Evolutionary conservation across 2,329 filamentous ascomycete species (phyloP).

Genomic region (Penicillium oxalicum): DNA sequence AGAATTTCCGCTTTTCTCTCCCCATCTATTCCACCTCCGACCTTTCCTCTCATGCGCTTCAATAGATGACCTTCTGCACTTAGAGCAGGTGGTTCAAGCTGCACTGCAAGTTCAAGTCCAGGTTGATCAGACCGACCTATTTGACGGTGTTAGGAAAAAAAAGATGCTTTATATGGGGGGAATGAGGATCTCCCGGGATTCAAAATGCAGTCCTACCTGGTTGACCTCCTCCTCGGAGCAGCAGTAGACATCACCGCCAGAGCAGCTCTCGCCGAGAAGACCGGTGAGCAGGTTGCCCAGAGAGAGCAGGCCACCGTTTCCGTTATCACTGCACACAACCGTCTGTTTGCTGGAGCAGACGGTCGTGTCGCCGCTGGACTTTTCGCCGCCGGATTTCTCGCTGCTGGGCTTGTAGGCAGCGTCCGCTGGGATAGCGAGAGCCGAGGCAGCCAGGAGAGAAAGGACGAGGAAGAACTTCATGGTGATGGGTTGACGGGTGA

Average conservation of each 20-base stretch:
- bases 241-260: conserved; percentile 14
- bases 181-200: too few relatives aligned
- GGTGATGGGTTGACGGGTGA: background rate
- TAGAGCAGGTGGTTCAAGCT: conserved; percentile 10
- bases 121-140: conserved; percentile 11
- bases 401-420: background rate
- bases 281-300: conserved; percentile 12
- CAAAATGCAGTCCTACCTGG: background rate
- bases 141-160: background rate
- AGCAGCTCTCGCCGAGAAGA: conserved; percentile 10
- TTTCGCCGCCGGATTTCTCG: background rate
- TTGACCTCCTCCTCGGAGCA: conserved; percentile 5
- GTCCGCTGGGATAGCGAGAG: background rate
- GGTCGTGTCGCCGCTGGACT: background rate
- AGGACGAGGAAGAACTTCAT: conserved; percentile 3
- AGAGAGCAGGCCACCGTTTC: conserved; percentile 9
- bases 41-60: background rate
- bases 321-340: conserved; percentile 11
- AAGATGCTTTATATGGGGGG: background rate
- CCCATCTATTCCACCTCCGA: too few relatives aligned
- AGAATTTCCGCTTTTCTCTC: too few relatives aligned
- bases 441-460: background rate
- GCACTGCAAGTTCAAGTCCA: conserved; percentile 12
- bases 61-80: background rate
- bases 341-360: conserved; percentile 2